Base-by-base conservation (phyloP, 345 rosid species). In the Aquilaria yunnanensis region DNA sequence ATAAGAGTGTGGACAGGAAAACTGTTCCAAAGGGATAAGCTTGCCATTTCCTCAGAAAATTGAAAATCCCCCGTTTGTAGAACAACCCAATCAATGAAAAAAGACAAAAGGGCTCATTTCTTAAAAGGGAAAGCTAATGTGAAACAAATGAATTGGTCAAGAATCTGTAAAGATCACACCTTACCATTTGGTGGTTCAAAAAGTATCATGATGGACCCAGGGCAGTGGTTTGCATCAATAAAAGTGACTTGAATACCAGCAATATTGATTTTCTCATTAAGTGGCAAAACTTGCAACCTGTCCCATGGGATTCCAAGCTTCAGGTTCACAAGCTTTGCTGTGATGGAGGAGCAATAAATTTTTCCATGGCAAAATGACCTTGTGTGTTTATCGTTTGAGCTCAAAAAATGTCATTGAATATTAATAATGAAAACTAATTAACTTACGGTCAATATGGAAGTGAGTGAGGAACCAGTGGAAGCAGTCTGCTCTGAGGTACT, bases 401-500 rank as follows among this genome's bases (percentile, higher is more conserved):
- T 37, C 7, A 37, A 37, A 37, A 5, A 37, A 37, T 2, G 8
- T 37, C 3, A 37, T 37, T 2, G 7, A 1, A 37, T 8, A 37
- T 8, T 37, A 37, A 4, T 37, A 12, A 68, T 48, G 8, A 54
- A 58, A 32, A 62, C 6, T 12, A 63, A 14, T 54, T 47, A 70
- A 88, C 98, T 84, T 78, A 93, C 98, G 97, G 69, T 90, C 98
- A 75, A 86, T 88, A 75, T 93, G 97, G 72, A 93, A 93, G 73
- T 90, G 98, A 9, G 98, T 84, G 47, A 93, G 96, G 86, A 93
- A 93, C 98, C 97, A 93, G 67, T 93, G 96, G 69, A 80, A 74
- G 69, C 98, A 90, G 66, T 90, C 92, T 32, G 97, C 86, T 77
- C 86, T 79, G 54, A 93, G 94, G 74, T 84, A 86, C 64, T 78